phyloP scores from a whole-genome alignment of 768 basidiomycete genomes.

The Lentinula boryana region DNA sequence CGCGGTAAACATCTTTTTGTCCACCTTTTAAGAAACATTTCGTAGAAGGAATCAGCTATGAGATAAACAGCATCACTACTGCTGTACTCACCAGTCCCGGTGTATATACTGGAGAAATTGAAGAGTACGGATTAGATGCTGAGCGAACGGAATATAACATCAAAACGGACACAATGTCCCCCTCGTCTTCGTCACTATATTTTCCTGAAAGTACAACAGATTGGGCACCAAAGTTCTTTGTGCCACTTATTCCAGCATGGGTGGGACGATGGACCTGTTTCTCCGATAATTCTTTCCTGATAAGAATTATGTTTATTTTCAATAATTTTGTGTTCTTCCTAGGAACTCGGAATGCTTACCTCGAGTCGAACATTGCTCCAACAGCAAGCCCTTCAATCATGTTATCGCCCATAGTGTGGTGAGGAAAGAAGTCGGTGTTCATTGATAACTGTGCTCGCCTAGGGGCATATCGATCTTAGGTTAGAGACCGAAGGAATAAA shows the following conservation, averaged over 20 bases:
- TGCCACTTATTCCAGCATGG: slow-evolving; percentile 31
- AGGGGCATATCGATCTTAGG: neutral
- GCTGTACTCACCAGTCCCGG: slow-evolving; percentile 27
- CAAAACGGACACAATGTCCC: slow-evolving; percentile 28
- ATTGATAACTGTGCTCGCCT: slow-evolving; percentile 13
- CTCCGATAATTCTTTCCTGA: slow-evolving; percentile 20
- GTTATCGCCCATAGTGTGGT: slow-evolving; percentile 19
- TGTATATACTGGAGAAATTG: slow-evolving; percentile 25
- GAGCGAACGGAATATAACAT: neutral
- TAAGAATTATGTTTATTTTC: neutral
- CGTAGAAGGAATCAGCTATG: neutral
- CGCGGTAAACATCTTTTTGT: slow-evolving; percentile 13
- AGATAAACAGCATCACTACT: neutral
- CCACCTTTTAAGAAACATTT: slow-evolving; percentile 11
- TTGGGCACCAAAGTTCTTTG: slow-evolving; percentile 24
- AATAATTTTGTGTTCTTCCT: neutral
- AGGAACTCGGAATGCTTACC: slow-evolving; percentile 11
- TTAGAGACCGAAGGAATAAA: too few relatives aligned
- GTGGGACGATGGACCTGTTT: slow-evolving; percentile 21
- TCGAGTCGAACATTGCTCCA: slow-evolving; percentile 13
- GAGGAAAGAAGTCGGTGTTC: slow-evolving; percentile 15
- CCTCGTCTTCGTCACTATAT: slow-evolving; percentile 38
- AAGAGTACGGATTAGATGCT: neutral
- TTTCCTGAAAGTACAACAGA: slow-evolving; percentile 34
- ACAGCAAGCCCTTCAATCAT: slow-evolving; percentile 14